phyloP scores from a whole-genome alignment of 192 early-diverging fungal genomes.

The Thamnidium elegans region DNA sequence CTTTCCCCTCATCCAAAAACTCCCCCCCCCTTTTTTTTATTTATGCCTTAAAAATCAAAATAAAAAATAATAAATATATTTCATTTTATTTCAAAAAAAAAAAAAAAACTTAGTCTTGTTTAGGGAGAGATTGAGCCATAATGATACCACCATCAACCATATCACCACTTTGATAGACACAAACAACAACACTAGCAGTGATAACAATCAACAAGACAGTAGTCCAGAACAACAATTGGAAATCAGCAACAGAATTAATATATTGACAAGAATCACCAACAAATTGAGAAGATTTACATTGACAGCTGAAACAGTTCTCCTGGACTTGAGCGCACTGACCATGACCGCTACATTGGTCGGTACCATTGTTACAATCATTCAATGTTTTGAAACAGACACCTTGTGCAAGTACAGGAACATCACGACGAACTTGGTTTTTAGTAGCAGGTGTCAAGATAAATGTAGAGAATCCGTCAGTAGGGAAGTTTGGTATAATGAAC shows the following conservation, averaged over 20 bases:
- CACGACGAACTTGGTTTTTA: conserved; percentile 18
- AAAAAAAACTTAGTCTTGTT: conserved; percentile 22
- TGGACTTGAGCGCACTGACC: conserved; percentile 12
- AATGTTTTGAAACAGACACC: conserved; percentile 11
- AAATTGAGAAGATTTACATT: conserved; percentile 10
- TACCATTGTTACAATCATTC: conserved; percentile 16
- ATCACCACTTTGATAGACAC: conserved; percentile 23
- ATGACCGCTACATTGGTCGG: conserved; percentile 10
- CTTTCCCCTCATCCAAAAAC: not conserved
- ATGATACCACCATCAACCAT: conserved; percentile 16
- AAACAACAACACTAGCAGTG: conserved; percentile 21
- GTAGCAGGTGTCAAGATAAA: conserved; percentile 22
- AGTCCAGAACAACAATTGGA: conserved; percentile 40
- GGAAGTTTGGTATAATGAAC: conserved; percentile 20
- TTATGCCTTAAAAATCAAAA: conserved; percentile 9
- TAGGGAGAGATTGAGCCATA: conserved; percentile 26
- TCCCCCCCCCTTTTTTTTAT: conserved; percentile 5
- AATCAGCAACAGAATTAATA: conserved; percentile 23
- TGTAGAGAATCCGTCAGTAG: conserved; percentile 15
- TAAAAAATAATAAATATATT: conserved; percentile 8
- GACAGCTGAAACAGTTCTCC: conserved; percentile 24
- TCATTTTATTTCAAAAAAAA: conserved; percentile 7
- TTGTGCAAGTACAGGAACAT: not conserved
- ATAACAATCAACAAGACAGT: conserved; percentile 23
- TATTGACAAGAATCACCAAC: conserved; percentile 23